Evolutionary conservation across 164 flowering plant species (phyloP), one percentile per base, ranked within the genome.

Genomic region (Taxillus chinensis): DNA sequence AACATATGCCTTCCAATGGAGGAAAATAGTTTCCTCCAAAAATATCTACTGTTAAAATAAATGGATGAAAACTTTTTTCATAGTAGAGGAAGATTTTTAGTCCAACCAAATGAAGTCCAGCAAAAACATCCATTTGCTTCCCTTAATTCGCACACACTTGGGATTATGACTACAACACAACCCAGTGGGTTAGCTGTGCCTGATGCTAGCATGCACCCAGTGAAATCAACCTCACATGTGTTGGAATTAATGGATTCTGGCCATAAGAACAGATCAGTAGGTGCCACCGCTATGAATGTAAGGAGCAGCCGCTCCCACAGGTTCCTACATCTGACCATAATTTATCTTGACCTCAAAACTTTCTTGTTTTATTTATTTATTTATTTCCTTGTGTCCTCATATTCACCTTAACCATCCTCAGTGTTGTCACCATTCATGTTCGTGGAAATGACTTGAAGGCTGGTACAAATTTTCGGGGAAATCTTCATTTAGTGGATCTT

Each of bases 131-230:
- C 57, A n/a, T 63, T 78, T 69, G 75, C 71, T 71, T 76, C 66
- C 95, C 80, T 83, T 89, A 66, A 95, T 73, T 77, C 79, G 72
- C 87, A 76, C 82, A 91, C 95, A 71, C 89, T 95, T 62, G 93
- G 92, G 90, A 80, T 95, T 75, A 67, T 75, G 74, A 68, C 82
- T 17, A 72, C 80, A 45, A 55, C 82, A 50, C 95, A 85, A 76
- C 78, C 89, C 37, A 78, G 78, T 79, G 97, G 99, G 39, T 70
- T 91, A 68, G 86, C 93, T 67, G 97, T 95, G 37, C 99, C 99
- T 59, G 97, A 91, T 80, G 99, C 99, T 56, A 77, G 62, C 72
- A 74, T 86, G 81, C 76, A 64, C 6, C 64, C 77, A 10, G 89
- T 86, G 4, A 59, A 59, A 45, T 70, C 91, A 65, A 83, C 89